Evolutionary conservation across 305 asterid species (phyloP).

Genomic region (Solanum hybrid): DNA sequence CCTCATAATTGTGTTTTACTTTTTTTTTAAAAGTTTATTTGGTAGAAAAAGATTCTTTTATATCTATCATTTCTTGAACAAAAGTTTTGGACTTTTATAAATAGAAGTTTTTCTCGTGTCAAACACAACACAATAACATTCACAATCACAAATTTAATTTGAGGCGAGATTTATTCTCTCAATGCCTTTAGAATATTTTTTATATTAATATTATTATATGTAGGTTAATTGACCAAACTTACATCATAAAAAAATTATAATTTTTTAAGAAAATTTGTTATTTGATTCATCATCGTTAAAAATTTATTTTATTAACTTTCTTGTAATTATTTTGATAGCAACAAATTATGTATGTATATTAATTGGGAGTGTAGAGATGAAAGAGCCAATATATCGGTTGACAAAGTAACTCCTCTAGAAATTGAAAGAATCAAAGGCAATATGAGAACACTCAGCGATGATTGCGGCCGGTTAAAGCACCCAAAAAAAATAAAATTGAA

Average conservation of each 20-base stretch:
- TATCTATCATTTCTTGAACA: background rate
- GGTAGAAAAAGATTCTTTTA: background rate
- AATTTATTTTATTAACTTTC: background rate
- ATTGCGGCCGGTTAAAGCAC: slow-evolving; percentile 37
- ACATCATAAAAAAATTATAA: background rate
- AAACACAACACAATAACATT: background rate
- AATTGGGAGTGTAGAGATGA: background rate
- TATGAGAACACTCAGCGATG: slow-evolving; percentile 42
- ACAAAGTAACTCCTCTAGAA: slow-evolving; percentile 20
- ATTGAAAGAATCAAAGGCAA: slow-evolving; percentile 4
- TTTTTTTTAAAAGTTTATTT: background rate
- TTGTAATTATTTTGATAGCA: background rate
- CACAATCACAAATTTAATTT: background rate
- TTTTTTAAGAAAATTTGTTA: background rate
- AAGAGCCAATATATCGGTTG: slow-evolving; percentile 18
- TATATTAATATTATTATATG: background rate
- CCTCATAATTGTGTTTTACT: background rate
- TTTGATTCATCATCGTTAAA: background rate
- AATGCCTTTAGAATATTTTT: background rate
- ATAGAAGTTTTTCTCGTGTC: background rate
- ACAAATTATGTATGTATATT: background rate
- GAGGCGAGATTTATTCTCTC: background rate
- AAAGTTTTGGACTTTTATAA: background rate
- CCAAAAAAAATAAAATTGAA: background rate
- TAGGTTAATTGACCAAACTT: background rate